Base-by-base conservation (phyloP, 2,329 filamentous ascomycete species). In the Penicillium corylophilum region DNA sequence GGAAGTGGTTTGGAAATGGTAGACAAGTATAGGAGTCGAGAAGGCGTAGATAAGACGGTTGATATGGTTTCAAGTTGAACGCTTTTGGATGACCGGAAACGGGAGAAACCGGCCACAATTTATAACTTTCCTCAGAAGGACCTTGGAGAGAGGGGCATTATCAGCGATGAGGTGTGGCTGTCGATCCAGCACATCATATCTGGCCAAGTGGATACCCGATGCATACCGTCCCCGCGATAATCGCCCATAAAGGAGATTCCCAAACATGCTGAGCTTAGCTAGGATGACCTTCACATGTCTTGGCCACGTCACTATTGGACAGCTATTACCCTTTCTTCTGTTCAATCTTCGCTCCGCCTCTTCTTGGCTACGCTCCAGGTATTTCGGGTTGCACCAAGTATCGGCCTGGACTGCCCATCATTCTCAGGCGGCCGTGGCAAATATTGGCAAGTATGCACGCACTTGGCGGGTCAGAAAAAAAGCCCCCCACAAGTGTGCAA, bases 261-360 rank as follows among this genome's bases (percentile, higher is more conserved):
- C 41, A 57, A 57, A 57, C 50, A 62, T 51, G 50, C 46, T 55
- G 29, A 38, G 48, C 29, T 54, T 28, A 28, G 8, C 26, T 10
- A 28, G 26, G 26, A 28, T 28, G 26, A 28, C 36, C 44, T 57
- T 66, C 62, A 66, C 62, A 65, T 66, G 64, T 63, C 63, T 67
- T 62, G 59, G 59, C 56, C 41, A 65, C 52, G 53, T 62, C 64
- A 66, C 64, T 66, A 64, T 64, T 61, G 61, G 56, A 51, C 41
- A 36, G 50, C 39, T 58, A 54, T 51, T 54, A 53, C 56, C 49
- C 51, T 61, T 52, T 45, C 40, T 44, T 50, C 43, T 59, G 52
- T 56, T 29, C 50, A 59, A 60, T 51, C 64, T 64, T 62, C 50
- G 43, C 55, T 52, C 55, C 43, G 55, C 56, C 61, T 50, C 26